Evolutionary conservation across 73 alveolate genomes (phyloP).

Genomic region (Uronychia setigera): DNA sequence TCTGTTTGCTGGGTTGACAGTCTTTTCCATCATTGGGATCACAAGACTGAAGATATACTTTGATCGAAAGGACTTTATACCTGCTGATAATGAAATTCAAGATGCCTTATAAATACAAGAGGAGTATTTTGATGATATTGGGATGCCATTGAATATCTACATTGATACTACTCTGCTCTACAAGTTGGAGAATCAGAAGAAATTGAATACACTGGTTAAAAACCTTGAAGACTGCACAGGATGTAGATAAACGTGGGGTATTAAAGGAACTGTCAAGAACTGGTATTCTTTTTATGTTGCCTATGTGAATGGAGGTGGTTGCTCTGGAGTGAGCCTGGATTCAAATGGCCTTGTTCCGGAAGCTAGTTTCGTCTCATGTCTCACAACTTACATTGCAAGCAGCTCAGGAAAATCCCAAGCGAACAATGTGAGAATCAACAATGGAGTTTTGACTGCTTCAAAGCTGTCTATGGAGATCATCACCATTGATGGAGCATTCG

Average conservation of each 20-base stretch:
- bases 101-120: background rate
- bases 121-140: background rate
- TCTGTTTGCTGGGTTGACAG: background rate
- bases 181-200: background rate
- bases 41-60: background rate
- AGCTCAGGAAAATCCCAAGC: background rate
- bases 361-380: background rate
- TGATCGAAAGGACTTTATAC: background rate
- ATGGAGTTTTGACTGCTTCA: background rate
- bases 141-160: background rate
- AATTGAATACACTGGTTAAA: background rate
- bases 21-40: background rate
- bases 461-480: background rate
- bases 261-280: background rate
- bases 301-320: background rate
- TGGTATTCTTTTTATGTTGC: background rate
- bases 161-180: too few species aligned
- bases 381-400: background rate
- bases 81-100: background rate
- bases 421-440: background rate
- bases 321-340: background rate
- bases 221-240: constrained; percentile 1
- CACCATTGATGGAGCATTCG: background rate
- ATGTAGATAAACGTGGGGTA: background rate
- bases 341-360: background rate